Evolutionary conservation across 1,139 yeast genomes (phyloP).

Genomic region (Casaregolazyma lundiana): DNA sequence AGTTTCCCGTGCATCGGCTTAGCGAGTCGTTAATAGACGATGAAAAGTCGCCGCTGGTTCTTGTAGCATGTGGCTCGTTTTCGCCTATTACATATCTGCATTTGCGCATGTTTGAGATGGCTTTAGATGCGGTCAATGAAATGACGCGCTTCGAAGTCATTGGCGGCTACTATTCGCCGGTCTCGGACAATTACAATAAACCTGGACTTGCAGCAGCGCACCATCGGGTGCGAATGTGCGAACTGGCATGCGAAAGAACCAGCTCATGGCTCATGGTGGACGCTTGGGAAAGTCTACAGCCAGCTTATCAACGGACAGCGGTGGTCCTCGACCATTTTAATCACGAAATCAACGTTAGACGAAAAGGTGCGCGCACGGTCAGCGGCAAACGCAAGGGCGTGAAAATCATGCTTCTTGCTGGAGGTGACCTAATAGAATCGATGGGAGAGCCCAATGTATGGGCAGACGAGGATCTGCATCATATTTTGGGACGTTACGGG

Average conservation of each 20-base stretch:
- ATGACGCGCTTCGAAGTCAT: constrained; percentile 90
- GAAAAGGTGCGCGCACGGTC: constrained; percentile 79
- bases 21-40: constrained; percentile 68
- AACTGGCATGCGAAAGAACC: constrained; percentile 94
- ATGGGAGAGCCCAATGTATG: constrained; percentile 99
- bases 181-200: constrained; percentile 86
- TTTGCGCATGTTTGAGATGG: constrained; percentile 97
- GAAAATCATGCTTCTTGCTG: constrained; percentile 92
- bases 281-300: constrained; percentile 97
- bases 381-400: constrained; percentile 78
- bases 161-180: constrained; percentile 98
- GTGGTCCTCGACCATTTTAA: constrained; percentile 94
- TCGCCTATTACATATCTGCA: constrained; percentile 94
- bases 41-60: constrained; percentile 79
- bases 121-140: constrained; percentile 88
- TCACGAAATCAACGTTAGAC: constrained; percentile 83
- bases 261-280: constrained; percentile 98
- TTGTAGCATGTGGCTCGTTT: constrained; percentile 97
- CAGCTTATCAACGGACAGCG: constrained; percentile 88
- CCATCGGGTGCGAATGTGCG: constrained; percentile 96
- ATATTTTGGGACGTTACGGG: constrained; percentile 91
- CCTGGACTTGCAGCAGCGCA: constrained; percentile 86
- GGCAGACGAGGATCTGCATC: constrained; percentile 95
- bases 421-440: constrained; percentile 94
- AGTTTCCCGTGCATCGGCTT: constrained; percentile 82